These are phyloP conservation scores for Pisolithus microcarpus DNA, from an alignment of 768 basidiomycete species.

Conservation along the genomic window DNA sequence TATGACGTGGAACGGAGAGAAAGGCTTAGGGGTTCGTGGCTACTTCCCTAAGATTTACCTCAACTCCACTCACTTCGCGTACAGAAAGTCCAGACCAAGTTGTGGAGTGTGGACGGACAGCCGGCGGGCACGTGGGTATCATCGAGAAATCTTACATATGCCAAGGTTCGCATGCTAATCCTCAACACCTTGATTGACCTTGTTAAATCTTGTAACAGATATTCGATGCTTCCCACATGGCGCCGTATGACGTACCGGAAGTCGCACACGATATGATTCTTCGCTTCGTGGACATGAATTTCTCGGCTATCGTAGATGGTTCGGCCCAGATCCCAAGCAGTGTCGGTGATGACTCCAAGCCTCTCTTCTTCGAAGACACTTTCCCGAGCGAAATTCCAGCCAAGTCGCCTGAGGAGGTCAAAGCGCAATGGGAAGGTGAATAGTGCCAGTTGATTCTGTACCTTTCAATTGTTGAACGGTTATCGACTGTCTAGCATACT, in stretches of 20 bases:
- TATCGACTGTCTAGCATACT: conserved; percentile 58
- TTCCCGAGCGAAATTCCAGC: conserved; percentile 30
- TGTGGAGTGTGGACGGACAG: conserved; percentile 67
- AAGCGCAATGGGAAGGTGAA: conserved; percentile 88
- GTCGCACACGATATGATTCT: conserved; percentile 97
- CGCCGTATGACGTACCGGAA: conserved; percentile 77
- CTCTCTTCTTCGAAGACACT: conserved; percentile 44
- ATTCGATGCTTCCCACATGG: conserved; percentile 96
- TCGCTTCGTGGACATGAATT: conserved; percentile 92
- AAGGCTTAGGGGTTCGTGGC: conserved; percentile 70
- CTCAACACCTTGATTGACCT: not conserved
- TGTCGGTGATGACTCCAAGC: conserved; percentile 68
- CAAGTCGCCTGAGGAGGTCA: conserved; percentile 69
- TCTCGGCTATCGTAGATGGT: conserved; percentile 70
- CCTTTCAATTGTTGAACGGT: not conserved
- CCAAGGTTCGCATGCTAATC: conserved; percentile 48
- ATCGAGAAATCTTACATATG: conserved; percentile 87
- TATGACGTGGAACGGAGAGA: conserved; percentile 80
- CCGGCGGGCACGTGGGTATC: conserved; percentile 89
- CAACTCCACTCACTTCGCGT: not conserved
- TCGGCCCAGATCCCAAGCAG: conserved; percentile 76
- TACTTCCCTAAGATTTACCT: not conserved
- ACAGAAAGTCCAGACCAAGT: conserved; percentile 60
- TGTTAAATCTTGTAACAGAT: conserved; percentile 40
- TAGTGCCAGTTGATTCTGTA: not conserved